A percentile compares a stretch with the other conserved stretches of the same genome.
Evolutionary conservation across 2,329 filamentous ascomycete species (phyloP).

Genomic region (Lecanoromycetidae sp.): DNA sequence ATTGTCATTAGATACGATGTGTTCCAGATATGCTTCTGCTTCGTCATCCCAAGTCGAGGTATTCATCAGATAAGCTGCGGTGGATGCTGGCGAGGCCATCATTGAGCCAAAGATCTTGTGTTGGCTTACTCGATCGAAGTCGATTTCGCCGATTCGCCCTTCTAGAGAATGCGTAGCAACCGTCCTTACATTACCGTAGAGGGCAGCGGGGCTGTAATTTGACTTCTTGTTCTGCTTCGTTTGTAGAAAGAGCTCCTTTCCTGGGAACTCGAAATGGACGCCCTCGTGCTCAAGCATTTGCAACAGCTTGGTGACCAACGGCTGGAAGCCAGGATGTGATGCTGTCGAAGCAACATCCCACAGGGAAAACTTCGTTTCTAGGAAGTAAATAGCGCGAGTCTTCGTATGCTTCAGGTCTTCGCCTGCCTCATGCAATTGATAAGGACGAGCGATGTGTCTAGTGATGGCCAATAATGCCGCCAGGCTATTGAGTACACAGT

Average conservation of each 20-base stretch:
- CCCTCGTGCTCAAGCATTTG: conserved; percentile 22
- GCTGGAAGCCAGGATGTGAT: conserved; percentile 27
- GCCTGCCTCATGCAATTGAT: neutral
- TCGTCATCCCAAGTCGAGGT: conserved; percentile 25
- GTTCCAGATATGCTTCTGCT: conserved; percentile 25
- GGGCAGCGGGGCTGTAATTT: conserved; percentile 22
- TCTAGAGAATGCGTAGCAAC: conserved; percentile 30
- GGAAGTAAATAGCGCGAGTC: conserved; percentile 23
- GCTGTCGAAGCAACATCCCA: conserved; percentile 15
- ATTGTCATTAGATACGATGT: conserved; percentile 15
- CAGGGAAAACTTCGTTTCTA: conserved; percentile 9
- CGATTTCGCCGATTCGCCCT: conserved; percentile 27
- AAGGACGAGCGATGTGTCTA: conserved; percentile 11
- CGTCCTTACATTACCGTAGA: conserved; percentile 22
- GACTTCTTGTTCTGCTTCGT: conserved; percentile 23
- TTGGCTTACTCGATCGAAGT: conserved; percentile 28
- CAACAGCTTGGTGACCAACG: conserved; percentile 25
- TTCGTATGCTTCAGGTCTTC: conserved; percentile 13
- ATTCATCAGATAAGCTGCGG: conserved; percentile 29
- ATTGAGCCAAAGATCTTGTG: conserved; percentile 26
- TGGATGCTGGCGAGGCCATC: conserved; percentile 31
- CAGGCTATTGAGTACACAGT: conserved; percentile 27
- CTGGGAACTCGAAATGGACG: conserved; percentile 23
- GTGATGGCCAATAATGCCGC: conserved; percentile 25
- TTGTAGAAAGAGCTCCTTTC: conserved; percentile 18